Evolutionary conservation across 345 rosid genomes (phyloP).

Genomic region (Camelina hispida): DNA sequence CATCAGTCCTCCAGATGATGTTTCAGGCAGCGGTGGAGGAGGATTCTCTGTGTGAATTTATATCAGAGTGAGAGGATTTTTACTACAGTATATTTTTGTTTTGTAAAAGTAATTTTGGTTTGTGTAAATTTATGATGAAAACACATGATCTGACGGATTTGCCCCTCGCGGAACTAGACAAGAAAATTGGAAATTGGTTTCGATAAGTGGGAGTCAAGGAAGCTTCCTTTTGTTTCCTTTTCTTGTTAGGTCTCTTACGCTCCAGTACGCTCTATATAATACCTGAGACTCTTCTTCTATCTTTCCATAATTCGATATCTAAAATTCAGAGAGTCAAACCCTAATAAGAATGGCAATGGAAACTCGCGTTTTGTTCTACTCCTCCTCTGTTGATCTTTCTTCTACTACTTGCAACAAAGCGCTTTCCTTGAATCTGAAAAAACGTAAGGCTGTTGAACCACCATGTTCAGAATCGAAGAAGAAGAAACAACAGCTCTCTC

Average conservation of each 20-base stretch:
- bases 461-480: neutral
- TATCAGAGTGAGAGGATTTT: conserved; percentile 20
- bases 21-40: conserved; percentile 36
- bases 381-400: no score
- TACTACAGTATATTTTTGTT: neutral
- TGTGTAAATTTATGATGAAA: conserved; percentile 33
- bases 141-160: no score
- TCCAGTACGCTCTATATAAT: neutral
- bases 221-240: conserved; percentile 6
- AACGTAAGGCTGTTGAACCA: neutral
- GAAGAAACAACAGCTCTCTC: neutral
- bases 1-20: conserved; percentile 65
- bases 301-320: neutral
- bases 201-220: neutral
- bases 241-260: neutral
- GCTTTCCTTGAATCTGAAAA: neutral
- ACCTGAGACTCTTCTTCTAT: neutral
- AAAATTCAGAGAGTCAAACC: neutral
- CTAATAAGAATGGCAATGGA: neutral
- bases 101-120: conserved; percentile 35
- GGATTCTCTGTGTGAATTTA: conserved; percentile 41
- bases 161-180: no score
- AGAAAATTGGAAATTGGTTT: neutral
- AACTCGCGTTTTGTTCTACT: neutral
- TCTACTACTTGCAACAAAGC: conserved; percentile 6